A percentile compares a stretch with the other conserved stretches of the same genome.
These are phyloP conservation scores for Termitomyces sp. DNA, from an alignment of 768 basidiomycete genomes.

Conservation along the genomic window DNA sequence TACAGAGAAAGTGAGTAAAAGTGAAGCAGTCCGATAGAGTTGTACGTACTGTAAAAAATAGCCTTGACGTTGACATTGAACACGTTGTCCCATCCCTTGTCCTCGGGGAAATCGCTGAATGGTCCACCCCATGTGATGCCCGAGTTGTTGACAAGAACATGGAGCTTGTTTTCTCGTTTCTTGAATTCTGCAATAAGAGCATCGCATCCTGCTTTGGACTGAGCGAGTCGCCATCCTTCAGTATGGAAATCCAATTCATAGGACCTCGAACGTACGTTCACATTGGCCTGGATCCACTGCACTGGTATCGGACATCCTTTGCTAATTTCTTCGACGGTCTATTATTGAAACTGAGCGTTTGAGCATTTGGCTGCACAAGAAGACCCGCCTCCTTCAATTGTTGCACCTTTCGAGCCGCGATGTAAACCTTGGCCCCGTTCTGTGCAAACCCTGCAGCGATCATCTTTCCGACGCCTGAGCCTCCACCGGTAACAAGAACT, in stretches of 20 bases:
- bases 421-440: conserved; percentile 88
- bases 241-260: not conserved
- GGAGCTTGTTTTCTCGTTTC: conserved; percentile 63
- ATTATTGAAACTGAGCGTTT: not conserved
- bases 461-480: conserved; percentile 79
- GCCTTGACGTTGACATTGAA: conserved; percentile 83
- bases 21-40: not conserved
- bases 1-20: conserved; percentile 15
- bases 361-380: not conserved
- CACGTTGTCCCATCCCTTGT: conserved; percentile 81
- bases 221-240: not conserved
- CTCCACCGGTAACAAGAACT: conserved; percentile 82
- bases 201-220: conserved; percentile 80
- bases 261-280: conserved; percentile 48
- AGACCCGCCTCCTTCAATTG: conserved; percentile 65
- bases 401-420: conserved; percentile 77
- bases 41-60: conserved; percentile 65
- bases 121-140: conserved; percentile 77
- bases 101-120: conserved; percentile 67
- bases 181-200: conserved; percentile 63
- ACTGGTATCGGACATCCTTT: conserved; percentile 53
- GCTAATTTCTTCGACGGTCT: conserved; percentile 58
- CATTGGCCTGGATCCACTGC: conserved; percentile 69
- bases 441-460: conserved; percentile 78
- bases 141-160: conserved; percentile 82